phyloP scores from a whole-genome alignment of 768 basidiomycete genomes.

The Termitomyces sp. region DNA sequence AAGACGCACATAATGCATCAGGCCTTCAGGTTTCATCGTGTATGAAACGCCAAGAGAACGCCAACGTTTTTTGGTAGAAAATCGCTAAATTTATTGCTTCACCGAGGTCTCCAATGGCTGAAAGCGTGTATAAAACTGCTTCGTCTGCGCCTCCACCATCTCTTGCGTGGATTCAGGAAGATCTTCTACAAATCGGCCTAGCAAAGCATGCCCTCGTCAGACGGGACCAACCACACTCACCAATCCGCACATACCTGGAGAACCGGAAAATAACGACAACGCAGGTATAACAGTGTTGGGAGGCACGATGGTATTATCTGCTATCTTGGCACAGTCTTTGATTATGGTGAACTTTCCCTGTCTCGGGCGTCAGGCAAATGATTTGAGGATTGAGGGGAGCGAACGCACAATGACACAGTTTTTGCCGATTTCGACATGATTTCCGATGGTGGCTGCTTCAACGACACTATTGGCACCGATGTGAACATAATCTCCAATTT shows the following conservation, averaged over 20 bases:
- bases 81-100: neutral
- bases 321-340: conserved; percentile 90
- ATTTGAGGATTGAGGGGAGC: neutral
- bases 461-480: conserved; percentile 86
- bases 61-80: neutral
- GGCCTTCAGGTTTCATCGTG: conserved; percentile 25
- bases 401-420: conserved; percentile 85
- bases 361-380: neutral
- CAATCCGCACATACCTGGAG: conserved; percentile 60
- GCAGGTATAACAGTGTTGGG: conserved; percentile 93
- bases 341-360: conserved; percentile 97
- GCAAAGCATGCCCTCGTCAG: neutral
- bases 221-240: neutral
- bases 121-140: conserved; percentile 82
- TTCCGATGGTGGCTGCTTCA: conserved; percentile 93
- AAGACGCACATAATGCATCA: conserved; percentile 8
- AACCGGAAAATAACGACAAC: conserved; percentile 78
- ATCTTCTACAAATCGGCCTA: conserved; percentile 79
- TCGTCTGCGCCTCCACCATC: conserved; percentile 79
- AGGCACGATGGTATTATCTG: conserved; percentile 85
- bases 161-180: conserved; percentile 95
- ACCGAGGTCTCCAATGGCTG: conserved; percentile 45
- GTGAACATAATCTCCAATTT: conserved; percentile 92
- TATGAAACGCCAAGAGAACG: conserved; percentile 6
- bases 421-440: conserved; percentile 91